Evolutionary conservation across 108 stramenopile genomes (phyloP).

Genomic region (Conticribra weissflogii): DNA sequence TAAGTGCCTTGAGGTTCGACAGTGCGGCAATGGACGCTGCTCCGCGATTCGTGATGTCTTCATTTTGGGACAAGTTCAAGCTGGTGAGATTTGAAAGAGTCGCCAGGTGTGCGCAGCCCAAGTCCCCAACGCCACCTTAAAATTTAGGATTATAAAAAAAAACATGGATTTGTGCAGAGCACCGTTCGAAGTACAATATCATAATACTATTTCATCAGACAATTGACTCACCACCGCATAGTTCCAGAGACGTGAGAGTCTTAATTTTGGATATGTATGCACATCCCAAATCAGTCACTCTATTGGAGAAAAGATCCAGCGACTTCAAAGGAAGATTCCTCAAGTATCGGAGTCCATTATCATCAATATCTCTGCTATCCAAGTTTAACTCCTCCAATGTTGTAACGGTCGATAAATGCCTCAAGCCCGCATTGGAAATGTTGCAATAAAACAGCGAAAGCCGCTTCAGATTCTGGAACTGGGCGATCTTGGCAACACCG

Average conservation of each 20-base stretch:
- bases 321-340: constrained; percentile 59
- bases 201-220: too few relatives aligned
- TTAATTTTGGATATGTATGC: constrained; percentile 72
- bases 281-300: constrained; percentile 80
- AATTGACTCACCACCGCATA: constrained; percentile 67
- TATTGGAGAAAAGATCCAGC: constrained; percentile 81
- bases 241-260: constrained; percentile 79
- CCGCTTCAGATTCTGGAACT: constrained; percentile 66
- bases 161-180: too few relatives aligned
- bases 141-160: too few relatives aligned
- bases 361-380: constrained; percentile 82
- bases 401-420: constrained; percentile 63
- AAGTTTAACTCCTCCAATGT: constrained; percentile 70
- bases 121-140: constrained; percentile 59
- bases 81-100: constrained; percentile 64
- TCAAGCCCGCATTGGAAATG: constrained; percentile 52
- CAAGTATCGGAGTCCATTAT: constrained; percentile 69
- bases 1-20: constrained; percentile 75
- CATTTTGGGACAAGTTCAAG: constrained; percentile 85
- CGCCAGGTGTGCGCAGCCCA: constrained; percentile 74
- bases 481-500: constrained; percentile 76
- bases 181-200: too few relatives aligned
- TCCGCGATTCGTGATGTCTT: constrained; percentile 81
- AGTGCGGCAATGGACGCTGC: constrained; percentile 74
- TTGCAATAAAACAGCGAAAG: constrained; percentile 88